Evolutionary conservation across 2,329 filamentous ascomycete species (phyloP), one percentile per base, ranked within the genome.

Genomic region (Aspergillus fijiensis): DNA sequence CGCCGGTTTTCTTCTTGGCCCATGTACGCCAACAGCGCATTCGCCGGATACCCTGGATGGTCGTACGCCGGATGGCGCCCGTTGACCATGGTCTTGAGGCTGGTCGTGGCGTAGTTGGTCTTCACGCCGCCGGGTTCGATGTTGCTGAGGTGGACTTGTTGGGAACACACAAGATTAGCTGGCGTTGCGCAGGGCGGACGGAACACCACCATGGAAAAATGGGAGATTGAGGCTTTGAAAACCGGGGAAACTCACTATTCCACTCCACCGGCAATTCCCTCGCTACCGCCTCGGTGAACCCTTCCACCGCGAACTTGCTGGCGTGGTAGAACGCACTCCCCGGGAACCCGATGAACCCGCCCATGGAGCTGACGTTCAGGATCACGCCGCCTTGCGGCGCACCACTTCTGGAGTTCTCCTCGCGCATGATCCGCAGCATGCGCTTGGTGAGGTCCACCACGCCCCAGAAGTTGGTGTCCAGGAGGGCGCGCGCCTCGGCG

Each of bases 71-170:
- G 53, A 35, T 62, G 60, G 10, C 52, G 31, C 4, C 51, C 51
- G 4, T 52, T 25, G 7, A 10, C 33, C 31, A 52, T 48, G 12
- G n/a, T 49, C n/a, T 62, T 60, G 47, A 55, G 27, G 21, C 50
- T 57, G 23, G 54, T 54, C 1, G 60, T 51, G 3, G 75, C 76
- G 52, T 80, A 81, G 16, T 69, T 69, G 5, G 72, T 77, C 49
- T 72, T 70, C 49, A 76, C 61, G 62, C 70, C 67, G 60, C 73
- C 76, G 0, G 80, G 81, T 63, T 82, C 79, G 29, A 47, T 58
- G 33, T 54, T 61, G 27, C 45, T 35, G 7, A 56, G 33, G 33
- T 51, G 50, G 21, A 60, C 53, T 58, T 45, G 6, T 10, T 4
- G 5, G 12, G 39, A 1, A 16, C 5, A 42, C 11, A 9, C 11